Base-by-base conservation (phyloP, 306 rosid species). In the Castanospermum australe region DNA sequence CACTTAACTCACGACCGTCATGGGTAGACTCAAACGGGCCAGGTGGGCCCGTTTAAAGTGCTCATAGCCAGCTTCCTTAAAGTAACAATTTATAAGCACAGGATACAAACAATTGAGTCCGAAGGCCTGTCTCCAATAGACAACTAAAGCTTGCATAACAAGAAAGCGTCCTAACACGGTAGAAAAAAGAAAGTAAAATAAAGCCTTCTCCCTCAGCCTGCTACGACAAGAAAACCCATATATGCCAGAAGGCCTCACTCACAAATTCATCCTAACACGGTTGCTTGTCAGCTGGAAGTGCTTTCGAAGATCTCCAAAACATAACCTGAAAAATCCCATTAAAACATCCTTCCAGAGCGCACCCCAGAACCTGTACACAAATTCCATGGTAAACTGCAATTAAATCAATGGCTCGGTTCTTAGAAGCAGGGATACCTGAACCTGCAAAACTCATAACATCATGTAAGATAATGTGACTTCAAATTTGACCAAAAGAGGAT, bases 351-450 rank as follows among this genome's bases (percentile, higher is more conserved):
- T 77, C 86, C 45, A 21, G 35, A 22, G 68, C 65, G 30, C 38
- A 75, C 39, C 61, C 89, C 65, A 8, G 70, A 79, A 87, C 94
- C 94, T 92, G 97, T 92, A 88, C 82, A 89, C 80, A 92, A 89
- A 89, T 88, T 78, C 59, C 88, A 88, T 59, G 81, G 91, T 80
- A 88, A 92, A 84, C 84, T 79, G 89, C 86, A 79, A 76, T 81
- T 78, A 89, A 82, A 81, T 81, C 84, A 81, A 45, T 36, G 73
- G 68, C 66, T 67, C 45, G 76, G 50, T 78, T 86, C 88, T 42
- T 69, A 83, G 87, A 84, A 67, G 86, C 90, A 86, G 88, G 93
- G 83, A 83, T 64, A 85, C 92, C 91, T 90, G 92, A 88, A 88
- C 93, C 96, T 87, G 96, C 92, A 91, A 87, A 87, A 84, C 90